Base-by-base conservation (phyloP, 139 green algal species). In the Eudorina sp. region DNA sequence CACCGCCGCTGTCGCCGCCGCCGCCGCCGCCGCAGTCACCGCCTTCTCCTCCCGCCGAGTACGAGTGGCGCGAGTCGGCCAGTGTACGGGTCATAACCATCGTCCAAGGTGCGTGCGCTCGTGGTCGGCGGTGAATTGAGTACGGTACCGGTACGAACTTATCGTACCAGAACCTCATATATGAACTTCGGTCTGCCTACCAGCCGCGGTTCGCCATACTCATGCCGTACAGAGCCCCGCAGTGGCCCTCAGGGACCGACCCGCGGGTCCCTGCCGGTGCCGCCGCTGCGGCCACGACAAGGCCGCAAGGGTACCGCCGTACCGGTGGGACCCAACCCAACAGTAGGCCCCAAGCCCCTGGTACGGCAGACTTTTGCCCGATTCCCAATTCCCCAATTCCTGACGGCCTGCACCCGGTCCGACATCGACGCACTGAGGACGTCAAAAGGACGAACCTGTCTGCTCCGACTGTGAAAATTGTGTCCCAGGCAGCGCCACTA, bases 61-160 rank as follows among this genome's bases (percentile, higher is more conserved):
- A 58, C 25, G 77, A 84, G 53, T 84, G 77, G 77, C 77, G 77
- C n/a, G 77, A 84, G 36, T 55, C 38, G 19, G 77, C 77, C 1
- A 13, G 36, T 0, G 77, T 84, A 3, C 77, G 77, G 8, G 77
- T 84, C 23, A 19, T 84, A 21, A 84, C 48, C 13, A 53, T 84
- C 6, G 53, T 55, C 0, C 43, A 60, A 29, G 77, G 77, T 84
- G 51, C 1, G 43, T 41, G 1, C 23, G 21, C 43, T 48, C 34
- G 9, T 9, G 36, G 34, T 3, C 16, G 9, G 66, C 4, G 16
- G 19, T 11, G 27, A 23, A 60, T 36, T 80, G 4, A 60, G 11
- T 3, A 21, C 25, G 21, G 4, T 8, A 36, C 41, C 11, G 40
- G 13, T 11, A 13, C 11, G 8, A 40, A 13, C 23, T 36, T 38